Evolutionary conservation across 345 rosid species (phyloP).

Genomic region (Acer campestre): DNA sequence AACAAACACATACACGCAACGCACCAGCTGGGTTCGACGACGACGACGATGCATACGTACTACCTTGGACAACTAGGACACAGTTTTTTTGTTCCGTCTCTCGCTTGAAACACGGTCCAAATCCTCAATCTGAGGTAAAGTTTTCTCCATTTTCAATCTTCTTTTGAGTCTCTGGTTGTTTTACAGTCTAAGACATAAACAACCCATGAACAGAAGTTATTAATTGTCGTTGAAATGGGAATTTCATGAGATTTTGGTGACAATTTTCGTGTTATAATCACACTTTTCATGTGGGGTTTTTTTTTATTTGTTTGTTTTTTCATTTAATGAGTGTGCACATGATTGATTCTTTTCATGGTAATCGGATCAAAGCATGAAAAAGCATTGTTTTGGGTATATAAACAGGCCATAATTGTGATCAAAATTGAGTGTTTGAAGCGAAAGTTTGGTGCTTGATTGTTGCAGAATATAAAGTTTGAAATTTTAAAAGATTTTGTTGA

Average conservation of each 20-base stretch:
- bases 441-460: not conserved
- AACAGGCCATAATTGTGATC: not conserved
- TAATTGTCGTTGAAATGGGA: not conserved
- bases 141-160: not conserved
- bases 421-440: not conserved
- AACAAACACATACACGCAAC: not conserved
- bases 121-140: not conserved
- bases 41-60: not conserved
- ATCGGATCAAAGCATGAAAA: not conserved
- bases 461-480: slow-evolving; percentile 1
- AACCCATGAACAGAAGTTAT: not conserved
- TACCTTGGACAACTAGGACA: not conserved
- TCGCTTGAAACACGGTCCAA: not conserved
- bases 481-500: not conserved
- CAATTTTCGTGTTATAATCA: not conserved
- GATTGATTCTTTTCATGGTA: not conserved
- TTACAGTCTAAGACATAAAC: not conserved
- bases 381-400: not conserved
- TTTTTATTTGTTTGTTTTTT: not conserved
- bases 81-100: not conserved
- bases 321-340: slow-evolving; percentile 1
- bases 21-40: slow-evolving; percentile 6
- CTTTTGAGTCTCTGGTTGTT: not conserved
- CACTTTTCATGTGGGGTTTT: not conserved
- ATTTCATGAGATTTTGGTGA: slow-evolving; percentile 4